Evolutionary conservation across 306 rosid genomes (phyloP).

Genomic region (Psophocarpus tetragonolobus): DNA sequence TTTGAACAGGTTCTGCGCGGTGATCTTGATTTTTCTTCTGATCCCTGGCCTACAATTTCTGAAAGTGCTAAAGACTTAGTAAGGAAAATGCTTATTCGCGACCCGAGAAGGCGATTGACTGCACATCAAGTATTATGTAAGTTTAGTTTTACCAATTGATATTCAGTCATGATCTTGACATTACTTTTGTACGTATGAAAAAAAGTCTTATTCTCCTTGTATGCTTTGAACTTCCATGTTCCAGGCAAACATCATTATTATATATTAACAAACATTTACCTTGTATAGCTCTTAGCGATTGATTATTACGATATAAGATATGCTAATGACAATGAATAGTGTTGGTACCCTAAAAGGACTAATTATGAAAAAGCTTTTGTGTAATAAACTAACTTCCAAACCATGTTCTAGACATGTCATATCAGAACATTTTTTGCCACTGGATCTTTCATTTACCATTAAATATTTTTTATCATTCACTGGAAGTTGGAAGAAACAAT

Average conservation of each 20-base stretch:
- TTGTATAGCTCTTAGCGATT: background rate
- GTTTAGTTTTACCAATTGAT: constrained; percentile 31
- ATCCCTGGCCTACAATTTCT: constrained; percentile 95
- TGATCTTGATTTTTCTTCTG: constrained; percentile 85
- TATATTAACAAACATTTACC: background rate
- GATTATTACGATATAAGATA: background rate
- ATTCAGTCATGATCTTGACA: constrained; percentile 14
- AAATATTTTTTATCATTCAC: background rate
- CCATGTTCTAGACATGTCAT: background rate
- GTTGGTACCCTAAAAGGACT: background rate
- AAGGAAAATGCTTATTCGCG: constrained; percentile 89
- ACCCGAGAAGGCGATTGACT: constrained; percentile 74
- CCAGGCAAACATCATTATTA: background rate
- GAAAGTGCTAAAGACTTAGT: constrained; percentile 98
- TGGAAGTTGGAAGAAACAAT: constrained; percentile 8
- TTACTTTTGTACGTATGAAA: background rate
- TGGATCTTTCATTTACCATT: background rate
- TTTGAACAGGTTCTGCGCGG: constrained; percentile 93
- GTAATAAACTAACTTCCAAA: background rate
- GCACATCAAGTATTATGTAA: constrained; percentile 97
- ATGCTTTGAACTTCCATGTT: background rate
- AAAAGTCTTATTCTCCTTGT: background rate
- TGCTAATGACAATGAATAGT: constrained; percentile 11
- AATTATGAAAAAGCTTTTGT: background rate
- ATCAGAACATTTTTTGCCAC: background rate